Conservation (phyloP, 306 rosid species). For the Psophocarpus tetragonolobus region DNA sequence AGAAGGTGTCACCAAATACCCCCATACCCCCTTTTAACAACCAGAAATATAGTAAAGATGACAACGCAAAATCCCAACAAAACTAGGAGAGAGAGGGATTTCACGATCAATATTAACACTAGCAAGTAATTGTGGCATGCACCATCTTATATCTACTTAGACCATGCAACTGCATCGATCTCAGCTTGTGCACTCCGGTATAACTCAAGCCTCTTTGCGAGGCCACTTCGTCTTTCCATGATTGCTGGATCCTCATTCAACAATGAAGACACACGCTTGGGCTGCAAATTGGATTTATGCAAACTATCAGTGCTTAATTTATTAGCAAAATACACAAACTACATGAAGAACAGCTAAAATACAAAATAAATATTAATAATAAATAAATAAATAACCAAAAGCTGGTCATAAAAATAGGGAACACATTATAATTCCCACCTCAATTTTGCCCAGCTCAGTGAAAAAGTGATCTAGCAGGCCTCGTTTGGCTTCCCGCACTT, state of each 20-base stretch:
- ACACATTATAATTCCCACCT: slow-evolving; percentile 46
- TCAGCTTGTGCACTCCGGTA: slow-evolving; percentile 91
- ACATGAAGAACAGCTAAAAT: background rate
- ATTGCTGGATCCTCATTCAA: slow-evolving; percentile 93
- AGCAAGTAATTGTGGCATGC: background rate
- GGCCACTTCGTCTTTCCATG: slow-evolving; percentile 80
- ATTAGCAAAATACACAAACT: background rate
- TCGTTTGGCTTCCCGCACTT: slow-evolving; percentile 92
- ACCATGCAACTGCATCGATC: slow-evolving; percentile 88
- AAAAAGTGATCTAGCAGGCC: slow-evolving; percentile 82
- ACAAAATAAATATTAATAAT: background rate
- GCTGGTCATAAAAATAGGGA: background rate
- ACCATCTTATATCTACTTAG: slow-evolving; percentile 74
- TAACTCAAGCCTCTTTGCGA: slow-evolving; percentile 82
- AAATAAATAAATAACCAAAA: background rate
- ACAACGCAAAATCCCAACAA: background rate
- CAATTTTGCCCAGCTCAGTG: slow-evolving; percentile 79
- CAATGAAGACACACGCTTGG: slow-evolving; percentile 67
- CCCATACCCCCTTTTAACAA: background rate
- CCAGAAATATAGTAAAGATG: background rate
- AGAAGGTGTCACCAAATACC: background rate
- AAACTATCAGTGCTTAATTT: background rate
- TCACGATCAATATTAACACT: background rate
- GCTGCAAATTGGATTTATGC: slow-evolving; percentile 42
- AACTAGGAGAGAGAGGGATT: background rate